A percentile compares a stretch with the other conserved stretches of the same genome.
phyloP scores from a whole-genome alignment of 441 rosid genomes.

The Biscutella auriculata region DNA sequence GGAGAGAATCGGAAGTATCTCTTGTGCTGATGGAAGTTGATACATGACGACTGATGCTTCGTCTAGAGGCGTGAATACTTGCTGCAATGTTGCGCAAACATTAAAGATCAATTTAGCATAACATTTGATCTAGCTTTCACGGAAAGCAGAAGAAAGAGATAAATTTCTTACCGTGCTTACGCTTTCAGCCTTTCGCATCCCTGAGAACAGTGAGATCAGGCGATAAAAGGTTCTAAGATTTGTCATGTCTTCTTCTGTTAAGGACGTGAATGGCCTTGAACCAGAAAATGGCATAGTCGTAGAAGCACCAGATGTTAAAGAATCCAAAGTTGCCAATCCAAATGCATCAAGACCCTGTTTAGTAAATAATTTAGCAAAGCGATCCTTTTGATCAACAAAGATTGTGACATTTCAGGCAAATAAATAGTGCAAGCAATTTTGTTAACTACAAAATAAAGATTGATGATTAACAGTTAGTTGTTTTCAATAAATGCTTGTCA shows the following conservation, averaged over 20 bases:
- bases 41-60: conserved; percentile 30
- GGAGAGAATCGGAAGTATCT: conserved; percentile 60
- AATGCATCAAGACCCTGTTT: conserved; percentile 85
- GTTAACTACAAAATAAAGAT: too few relatives aligned
- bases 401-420: background rate
- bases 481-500: background rate
- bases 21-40: conserved; percentile 55
- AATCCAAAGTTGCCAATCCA: conserved; percentile 68
- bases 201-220: conserved; percentile 54
- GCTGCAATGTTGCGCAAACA: conserved; percentile 27
- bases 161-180: conserved; percentile 28
- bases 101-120: background rate
- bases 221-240: conserved; percentile 66
- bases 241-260: conserved; percentile 66
- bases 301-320: conserved; percentile 19
- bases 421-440: background rate
- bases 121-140: background rate
- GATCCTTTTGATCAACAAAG: background rate
- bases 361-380: background rate
- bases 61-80: conserved; percentile 21
- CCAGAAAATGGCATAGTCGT: conserved; percentile 18
- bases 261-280: conserved; percentile 29
- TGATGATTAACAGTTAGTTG: background rate
- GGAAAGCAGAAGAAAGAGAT: background rate
- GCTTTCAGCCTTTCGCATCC: conserved; percentile 27